Evolutionary conservation across 352 stramenopile species (phyloP).

Genomic region (Globisporangium okanoganense): DNA sequence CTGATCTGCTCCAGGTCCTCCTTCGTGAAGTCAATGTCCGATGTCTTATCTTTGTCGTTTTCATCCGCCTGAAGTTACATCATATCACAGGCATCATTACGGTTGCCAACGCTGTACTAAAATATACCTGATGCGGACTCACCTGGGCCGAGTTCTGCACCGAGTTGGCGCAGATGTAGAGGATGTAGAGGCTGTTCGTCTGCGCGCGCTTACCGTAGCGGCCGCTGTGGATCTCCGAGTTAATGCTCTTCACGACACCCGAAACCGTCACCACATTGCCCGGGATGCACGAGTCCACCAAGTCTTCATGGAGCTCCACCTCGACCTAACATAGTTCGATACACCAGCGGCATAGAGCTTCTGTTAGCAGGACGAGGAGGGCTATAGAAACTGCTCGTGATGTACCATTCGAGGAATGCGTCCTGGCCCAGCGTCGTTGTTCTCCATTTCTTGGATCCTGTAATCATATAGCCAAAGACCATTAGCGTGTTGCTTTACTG

Average conservation of each 20-base stretch:
- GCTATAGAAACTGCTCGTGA: neutral
- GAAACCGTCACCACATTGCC: slow-evolving; percentile 94
- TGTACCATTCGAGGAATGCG: slow-evolving; percentile 82
- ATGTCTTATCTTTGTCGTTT: slow-evolving; percentile 48
- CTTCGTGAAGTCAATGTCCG: slow-evolving; percentile 79
- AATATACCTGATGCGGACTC: no score
- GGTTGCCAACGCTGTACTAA: neutral
- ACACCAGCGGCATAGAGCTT: neutral
- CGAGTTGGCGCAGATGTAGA: slow-evolving; percentile 93
- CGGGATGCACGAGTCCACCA: slow-evolving; percentile 95
- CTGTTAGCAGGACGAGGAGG: neutral
- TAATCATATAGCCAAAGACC: neutral
- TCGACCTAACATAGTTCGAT: slow-evolving; percentile 46
- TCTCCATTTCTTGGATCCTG: slow-evolving; percentile 90
- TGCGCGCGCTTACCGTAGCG: slow-evolving; percentile 88
- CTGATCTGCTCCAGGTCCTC: slow-evolving; percentile 91
- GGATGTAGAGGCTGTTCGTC: slow-evolving; percentile 90
- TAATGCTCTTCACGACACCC: slow-evolving; percentile 94
- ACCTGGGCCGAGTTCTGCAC: slow-evolving; percentile 75
- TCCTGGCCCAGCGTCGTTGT: slow-evolving; percentile 81
- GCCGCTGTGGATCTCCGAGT: slow-evolving; percentile 90
- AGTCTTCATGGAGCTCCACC: slow-evolving; percentile 86
- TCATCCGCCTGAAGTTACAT: slow-evolving; percentile 19
- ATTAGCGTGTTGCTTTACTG: slow-evolving; percentile 13
- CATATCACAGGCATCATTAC: neutral